Evolutionary conservation across 1,284 basidiomycete genomes (phyloP), one percentile per base, ranked within the genome.

Genomic region (Mycena sp.): DNA sequence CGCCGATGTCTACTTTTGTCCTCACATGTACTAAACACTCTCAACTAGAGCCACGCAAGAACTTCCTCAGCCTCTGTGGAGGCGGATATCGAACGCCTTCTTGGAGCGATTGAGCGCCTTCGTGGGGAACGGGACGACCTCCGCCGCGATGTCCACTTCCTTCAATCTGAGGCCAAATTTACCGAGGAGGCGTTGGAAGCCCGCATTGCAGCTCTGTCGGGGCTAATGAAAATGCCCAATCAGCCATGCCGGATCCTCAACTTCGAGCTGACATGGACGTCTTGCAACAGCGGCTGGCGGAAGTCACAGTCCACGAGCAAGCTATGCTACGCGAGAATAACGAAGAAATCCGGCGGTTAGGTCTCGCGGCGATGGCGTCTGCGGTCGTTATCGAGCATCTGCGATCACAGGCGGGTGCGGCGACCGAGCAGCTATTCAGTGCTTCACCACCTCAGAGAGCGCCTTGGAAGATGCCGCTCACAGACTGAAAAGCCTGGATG

Each of bases 81-180:
- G 49, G 73, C 78, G 21, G 72, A 78, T 32, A 74, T 91, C 32
- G 84, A 84, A 61, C 83, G 82, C 37, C 79, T 93, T 29, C 78
- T 93, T 44, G 76, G 77, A 38, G 85, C 90, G 3, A 81, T 93
- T 46, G 83, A 85, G 19, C 86, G 91, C 30, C 76, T 94, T 28
- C 87, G 93, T 16, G 73, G 73, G 4, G 92, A 95, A 70, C 83
- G 93, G 9, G 89, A 95, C 68, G 80, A 79, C 40, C 80, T 92
- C n/a, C 82, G 83, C 59, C 83, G 87, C 17, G 84, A 88, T 60
- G 73, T 94, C 16, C 83, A 91, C 43, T 95, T 93, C 76, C 77
- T 89, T 44, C 83, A 89, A 67, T 81, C 83, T n/a, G 93, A 95
- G 74, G 84, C 86, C 29, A 85, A 80, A 63, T 92, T 93, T 70